A percentile compares a stretch with the other conserved stretches of the same genome.
These are phyloP conservation scores for Meira nashicola DNA, from an alignment of 1,284 basidiomycete species.

Conservation along the genomic window DNA sequence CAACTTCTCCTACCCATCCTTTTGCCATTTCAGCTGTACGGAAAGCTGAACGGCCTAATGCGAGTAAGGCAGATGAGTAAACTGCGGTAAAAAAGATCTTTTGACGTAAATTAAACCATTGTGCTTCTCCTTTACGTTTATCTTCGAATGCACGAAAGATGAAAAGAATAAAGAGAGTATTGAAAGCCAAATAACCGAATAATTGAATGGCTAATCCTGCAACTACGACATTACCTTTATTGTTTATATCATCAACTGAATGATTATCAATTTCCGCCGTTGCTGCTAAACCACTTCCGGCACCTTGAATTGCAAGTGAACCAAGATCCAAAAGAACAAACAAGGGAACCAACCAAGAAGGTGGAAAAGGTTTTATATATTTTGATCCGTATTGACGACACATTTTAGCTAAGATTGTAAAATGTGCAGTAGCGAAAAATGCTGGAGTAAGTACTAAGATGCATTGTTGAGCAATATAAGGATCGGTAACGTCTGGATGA, in stretches of 20 bases:
- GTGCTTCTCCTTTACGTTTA: not conserved
- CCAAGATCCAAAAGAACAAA: conserved; percentile 15
- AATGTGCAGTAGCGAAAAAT: conserved; percentile 18
- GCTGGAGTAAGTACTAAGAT: conserved; percentile 15
- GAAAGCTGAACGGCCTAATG: conserved; percentile 9
- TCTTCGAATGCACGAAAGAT: not conserved
- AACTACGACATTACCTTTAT: conserved; percentile 7
- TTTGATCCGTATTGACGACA: not conserved
- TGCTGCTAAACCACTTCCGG: conserved; percentile 13
- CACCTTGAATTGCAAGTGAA: conserved; percentile 15
- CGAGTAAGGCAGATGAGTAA: conserved; percentile 6
- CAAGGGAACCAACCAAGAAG: conserved; percentile 12
- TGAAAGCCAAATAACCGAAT: conserved; percentile 14
- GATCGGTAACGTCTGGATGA: not conserved
- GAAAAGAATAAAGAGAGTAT: conserved; percentile 12
- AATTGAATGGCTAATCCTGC: conserved; percentile 14
- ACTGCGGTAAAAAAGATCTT: not conserved
- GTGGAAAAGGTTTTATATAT: conserved; percentile 16
- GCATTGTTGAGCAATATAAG: conserved; percentile 17
- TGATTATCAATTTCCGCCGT: conserved; percentile 3
- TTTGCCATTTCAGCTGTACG: conserved; percentile 15
- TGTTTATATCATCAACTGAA: conserved; percentile 4
- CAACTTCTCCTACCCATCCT: conserved; percentile 15
- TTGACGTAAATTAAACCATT: not conserved
- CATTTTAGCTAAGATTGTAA: conserved; percentile 16